These are phyloP conservation scores for Phanerochaete carnosa DNA, from an alignment of 768 basidiomycete species.

Conservation along the genomic window DNA sequence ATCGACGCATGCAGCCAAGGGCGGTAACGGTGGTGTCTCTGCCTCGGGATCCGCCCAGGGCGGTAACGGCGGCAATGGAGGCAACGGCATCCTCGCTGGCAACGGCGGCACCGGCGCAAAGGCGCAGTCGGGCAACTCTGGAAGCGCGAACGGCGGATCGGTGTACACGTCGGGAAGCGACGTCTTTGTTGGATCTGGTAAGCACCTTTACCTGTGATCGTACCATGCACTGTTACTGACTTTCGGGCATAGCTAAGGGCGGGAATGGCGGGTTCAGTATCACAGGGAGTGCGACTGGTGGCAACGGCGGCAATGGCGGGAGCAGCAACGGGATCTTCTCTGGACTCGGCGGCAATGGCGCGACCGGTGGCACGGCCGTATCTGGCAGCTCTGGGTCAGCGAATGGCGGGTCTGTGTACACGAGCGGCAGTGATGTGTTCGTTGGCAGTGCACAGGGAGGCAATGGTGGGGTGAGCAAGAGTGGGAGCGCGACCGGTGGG, in stretches of 20 bases:
- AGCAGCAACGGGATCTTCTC: too few relatives aligned
- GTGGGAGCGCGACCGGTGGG: not conserved
- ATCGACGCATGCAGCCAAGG: not conserved
- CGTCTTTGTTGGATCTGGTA: too few relatives aligned
- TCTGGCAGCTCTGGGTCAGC: slow-evolving; percentile 7
- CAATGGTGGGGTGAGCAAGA: not conserved
- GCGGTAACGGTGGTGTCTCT: slow-evolving; percentile 7
- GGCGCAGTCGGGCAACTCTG: too few relatives aligned
- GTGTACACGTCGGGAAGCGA: too few relatives aligned
- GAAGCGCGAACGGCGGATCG: too few relatives aligned
- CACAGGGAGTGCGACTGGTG: too few relatives aligned
- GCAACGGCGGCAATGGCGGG: too few relatives aligned
- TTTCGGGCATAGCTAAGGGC: too few relatives aligned
- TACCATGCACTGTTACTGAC: too few relatives aligned
- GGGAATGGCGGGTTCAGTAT: too few relatives aligned
- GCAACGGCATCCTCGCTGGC: not conserved
- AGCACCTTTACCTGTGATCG: too few relatives aligned
- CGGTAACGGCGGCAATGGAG: not conserved
- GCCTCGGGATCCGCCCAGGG: not conserved
- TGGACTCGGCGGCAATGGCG: not conserved
- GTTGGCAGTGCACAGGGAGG: not conserved
- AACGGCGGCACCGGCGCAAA: not conserved
- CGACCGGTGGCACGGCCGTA: not conserved
- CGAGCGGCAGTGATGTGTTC: not conserved
- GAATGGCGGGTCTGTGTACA: slow-evolving; percentile 7